Evolutionary conservation across 129 eudicot species (phyloP).

Genomic region (Glebionis coronaria): DNA sequence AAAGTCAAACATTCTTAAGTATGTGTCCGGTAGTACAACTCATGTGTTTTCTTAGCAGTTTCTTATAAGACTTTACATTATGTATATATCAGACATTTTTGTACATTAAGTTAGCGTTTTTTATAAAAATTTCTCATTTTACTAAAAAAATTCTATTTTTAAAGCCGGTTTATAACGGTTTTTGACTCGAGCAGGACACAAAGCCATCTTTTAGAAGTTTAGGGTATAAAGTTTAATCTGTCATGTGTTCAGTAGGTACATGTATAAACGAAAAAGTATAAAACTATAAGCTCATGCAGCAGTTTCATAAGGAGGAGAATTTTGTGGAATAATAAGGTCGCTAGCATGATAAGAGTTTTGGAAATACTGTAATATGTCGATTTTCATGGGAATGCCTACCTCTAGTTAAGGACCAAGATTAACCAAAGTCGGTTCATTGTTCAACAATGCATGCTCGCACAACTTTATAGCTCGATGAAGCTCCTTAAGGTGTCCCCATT

Average conservation of each 20-base stretch:
- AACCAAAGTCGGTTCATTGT: slow-evolving; percentile 47
- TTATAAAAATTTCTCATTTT: no score
- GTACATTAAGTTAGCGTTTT: no score
- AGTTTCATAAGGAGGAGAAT: background rate
- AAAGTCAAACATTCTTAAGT: no score
- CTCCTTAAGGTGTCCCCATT: slow-evolving; percentile 96
- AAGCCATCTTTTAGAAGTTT: no score
- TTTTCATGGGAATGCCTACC: slow-evolving; percentile 26
- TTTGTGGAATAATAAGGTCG: slow-evolving; percentile 1
- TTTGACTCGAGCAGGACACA: no score
- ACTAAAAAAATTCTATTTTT: no score
- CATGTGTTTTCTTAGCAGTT: no score
- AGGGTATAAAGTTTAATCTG: background rate
- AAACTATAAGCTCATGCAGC: background rate
- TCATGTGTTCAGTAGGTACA: background rate
- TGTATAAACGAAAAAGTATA: background rate
- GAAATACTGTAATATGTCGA: no score
- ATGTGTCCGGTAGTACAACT: no score
- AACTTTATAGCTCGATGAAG: slow-evolving; percentile 86
- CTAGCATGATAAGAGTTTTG: background rate
- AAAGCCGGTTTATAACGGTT: no score
- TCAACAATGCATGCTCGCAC: slow-evolving; percentile 67
- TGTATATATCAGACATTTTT: no score
- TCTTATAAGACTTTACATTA: no score
- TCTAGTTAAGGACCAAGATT: slow-evolving; percentile 74